phyloP scores from a whole-genome alignment of 176 grass and related monocot genomes.

The Ananas comosus region DNA sequence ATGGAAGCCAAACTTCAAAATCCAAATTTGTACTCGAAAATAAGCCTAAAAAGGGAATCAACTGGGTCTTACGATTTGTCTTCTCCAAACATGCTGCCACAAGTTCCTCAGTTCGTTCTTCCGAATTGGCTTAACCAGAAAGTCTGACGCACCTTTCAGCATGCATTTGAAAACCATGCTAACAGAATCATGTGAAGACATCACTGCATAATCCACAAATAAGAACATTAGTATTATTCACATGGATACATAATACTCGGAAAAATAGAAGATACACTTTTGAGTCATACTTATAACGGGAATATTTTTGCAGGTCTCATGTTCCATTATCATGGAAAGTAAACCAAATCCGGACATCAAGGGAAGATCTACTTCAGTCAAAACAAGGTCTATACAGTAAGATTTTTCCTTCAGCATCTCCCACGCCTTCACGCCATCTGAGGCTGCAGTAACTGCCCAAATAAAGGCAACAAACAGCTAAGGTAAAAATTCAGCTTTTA shows the following conservation, averaged over 20 bases:
- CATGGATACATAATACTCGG: constrained; percentile 9
- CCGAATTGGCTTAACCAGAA: constrained; percentile 91
- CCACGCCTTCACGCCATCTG: constrained; percentile 89
- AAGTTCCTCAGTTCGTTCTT: constrained; percentile 90
- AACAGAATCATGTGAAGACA: constrained; percentile 93
- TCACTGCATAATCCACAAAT: constrained; percentile 58
- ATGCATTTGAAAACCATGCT: constrained; percentile 99
- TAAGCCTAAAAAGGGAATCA: neutral
- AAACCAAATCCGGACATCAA: constrained; percentile 81
- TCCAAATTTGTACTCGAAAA: neutral
- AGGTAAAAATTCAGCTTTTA: neutral
- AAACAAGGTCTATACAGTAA: constrained; percentile 75
- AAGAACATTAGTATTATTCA: constrained; percentile 4
- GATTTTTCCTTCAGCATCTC: constrained; percentile 78
- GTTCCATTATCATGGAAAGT: constrained; percentile 89
- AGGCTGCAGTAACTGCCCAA: constrained; percentile 44
- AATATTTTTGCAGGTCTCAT: constrained; percentile 79
- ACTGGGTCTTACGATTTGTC: constrained; percentile 56
- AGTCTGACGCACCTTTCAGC: constrained; percentile 94
- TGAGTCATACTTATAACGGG: constrained; percentile 86
- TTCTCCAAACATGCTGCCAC: constrained; percentile 99
- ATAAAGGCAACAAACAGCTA: constrained; percentile 15
- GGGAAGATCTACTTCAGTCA: constrained; percentile 93
- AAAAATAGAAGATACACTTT: neutral
- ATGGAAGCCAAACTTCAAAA: too few species aligned